Conservation (phyloP, 768 basidiomycete genomes). For the Mycena venus region DNA sequence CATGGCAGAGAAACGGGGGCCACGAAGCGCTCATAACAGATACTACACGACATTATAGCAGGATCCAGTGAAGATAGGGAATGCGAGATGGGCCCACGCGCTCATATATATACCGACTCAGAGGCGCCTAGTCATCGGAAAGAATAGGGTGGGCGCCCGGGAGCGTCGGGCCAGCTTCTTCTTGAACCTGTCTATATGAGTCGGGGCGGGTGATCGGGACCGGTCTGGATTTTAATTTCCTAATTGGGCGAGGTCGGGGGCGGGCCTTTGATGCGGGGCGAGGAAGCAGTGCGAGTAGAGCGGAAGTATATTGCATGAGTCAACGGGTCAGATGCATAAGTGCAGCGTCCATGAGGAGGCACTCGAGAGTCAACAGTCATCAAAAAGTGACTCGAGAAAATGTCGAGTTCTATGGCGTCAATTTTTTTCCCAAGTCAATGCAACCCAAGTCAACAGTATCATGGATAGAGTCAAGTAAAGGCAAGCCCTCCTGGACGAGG, state of each 20-base stretch:
- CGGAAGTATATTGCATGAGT: background rate
- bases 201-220: conserved; percentile 21
- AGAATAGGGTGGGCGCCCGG: conserved; percentile 10
- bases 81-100: background rate
- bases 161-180: background rate
- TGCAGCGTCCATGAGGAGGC: background rate
- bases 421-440: background rate
- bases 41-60: conserved; percentile 8
- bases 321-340: background rate
- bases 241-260: background rate
- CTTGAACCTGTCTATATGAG: conserved; percentile 4
- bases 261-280: background rate
- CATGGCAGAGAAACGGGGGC: conserved; percentile 23
- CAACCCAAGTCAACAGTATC: background rate
- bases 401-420: background rate
- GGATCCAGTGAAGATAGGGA: background rate
- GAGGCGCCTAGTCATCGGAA: conserved; percentile 17
- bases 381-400: background rate
- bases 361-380: background rate
- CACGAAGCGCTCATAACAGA: conserved; percentile 19
- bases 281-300: conserved; percentile 2
- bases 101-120: conserved; percentile 12
- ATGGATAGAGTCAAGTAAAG: too few species aligned
- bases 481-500: too few species aligned
- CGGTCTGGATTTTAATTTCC: conserved; percentile 12